Base-by-base conservation (phyloP, 2,329 filamentous ascomycete genomes). In the Monilinia polystroma region DNA sequence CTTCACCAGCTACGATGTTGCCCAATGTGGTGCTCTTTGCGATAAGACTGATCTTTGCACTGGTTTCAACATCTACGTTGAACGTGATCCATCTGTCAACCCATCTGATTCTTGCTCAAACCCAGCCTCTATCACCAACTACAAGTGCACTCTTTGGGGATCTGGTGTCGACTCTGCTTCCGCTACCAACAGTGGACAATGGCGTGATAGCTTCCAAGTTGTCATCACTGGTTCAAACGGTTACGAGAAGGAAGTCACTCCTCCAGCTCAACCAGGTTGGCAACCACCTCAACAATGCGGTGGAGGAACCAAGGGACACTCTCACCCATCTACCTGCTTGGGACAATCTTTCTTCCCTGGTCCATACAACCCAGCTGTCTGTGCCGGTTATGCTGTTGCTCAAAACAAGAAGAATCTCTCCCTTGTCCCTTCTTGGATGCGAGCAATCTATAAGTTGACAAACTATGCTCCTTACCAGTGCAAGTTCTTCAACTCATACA, bases 171-270 rank as follows among this genome's bases (percentile, higher is more conserved):
- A 67, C 29, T 65, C 67, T 18, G 68, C 65, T 14, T 73, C 72
- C n/a, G 76, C 76, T 6, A 75, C 69, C 64, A 78, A 78, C 70
- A 57, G 54, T 20, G 77, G 76, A 47, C 73, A 78, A 67, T 75
- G 67, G 68, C 72, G 74, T 16, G 67, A 67, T 51, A 41, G 70
- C n/a, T 75, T 81, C 77, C 71, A 76, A 14, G 76, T 81, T 45
- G 76, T 79, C 56, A 78, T 80, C 54, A 76, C 79, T 23, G 80
- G 78, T 3, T 80, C 77, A 43, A 81, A 81, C 68, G 79, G 78
- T 7, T 78, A 79, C 69, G 74, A 73, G 66, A 75, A 59, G 26
- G 49, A 45, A 18, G 23, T n/a, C 7, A 16, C 55, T 12, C 68
- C 73, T 18, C 54, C 60, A 16, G 45, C 49, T 3, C 58, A 56